Conservation (phyloP, 768 basidiomycete genomes). For the Hericium rajendrae region DNA sequence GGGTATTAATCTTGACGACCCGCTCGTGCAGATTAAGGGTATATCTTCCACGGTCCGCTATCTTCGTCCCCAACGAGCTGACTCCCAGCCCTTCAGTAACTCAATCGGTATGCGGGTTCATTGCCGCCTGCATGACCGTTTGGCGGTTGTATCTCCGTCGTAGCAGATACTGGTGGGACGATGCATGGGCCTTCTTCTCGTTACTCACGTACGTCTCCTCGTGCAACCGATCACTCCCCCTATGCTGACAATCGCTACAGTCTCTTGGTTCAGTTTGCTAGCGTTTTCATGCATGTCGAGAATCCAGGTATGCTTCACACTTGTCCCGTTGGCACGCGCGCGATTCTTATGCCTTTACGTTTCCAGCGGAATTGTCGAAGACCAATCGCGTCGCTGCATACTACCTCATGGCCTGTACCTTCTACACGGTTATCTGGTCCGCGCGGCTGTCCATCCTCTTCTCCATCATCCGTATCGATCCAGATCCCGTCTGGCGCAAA, state of each 20-base stretch:
- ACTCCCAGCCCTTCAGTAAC: constrained; percentile 11
- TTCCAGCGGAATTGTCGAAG: constrained; percentile 8
- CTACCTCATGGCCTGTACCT: constrained; percentile 20
- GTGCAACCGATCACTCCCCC: not conserved
- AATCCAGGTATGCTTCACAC: constrained; percentile 3
- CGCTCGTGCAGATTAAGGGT: constrained; percentile 14
- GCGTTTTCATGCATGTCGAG: constrained; percentile 20
- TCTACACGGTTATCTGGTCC: constrained; percentile 20
- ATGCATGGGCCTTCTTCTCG: constrained; percentile 19
- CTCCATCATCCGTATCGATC: constrained; percentile 44
- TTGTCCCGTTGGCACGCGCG: not conserved
- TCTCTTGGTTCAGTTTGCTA: constrained; percentile 15
- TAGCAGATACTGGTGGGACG: constrained; percentile 20
- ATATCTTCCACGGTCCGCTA: too few species aligned
- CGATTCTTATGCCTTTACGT: not conserved
- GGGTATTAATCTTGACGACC: constrained; percentile 10
- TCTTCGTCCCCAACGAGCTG: not conserved
- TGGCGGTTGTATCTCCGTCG: constrained; percentile 16
- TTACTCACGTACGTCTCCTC: constrained; percentile 7
- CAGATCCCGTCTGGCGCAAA: constrained; percentile 18
- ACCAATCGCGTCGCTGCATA: constrained; percentile 17
- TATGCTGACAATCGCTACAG: not conserved
- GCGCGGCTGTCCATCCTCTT: constrained; percentile 44
- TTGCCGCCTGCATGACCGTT: constrained; percentile 17
- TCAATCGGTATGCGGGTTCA: constrained; percentile 16